phyloP scores from a whole-genome alignment of 208 protist species.

The Strigomonas culicis region DNA sequence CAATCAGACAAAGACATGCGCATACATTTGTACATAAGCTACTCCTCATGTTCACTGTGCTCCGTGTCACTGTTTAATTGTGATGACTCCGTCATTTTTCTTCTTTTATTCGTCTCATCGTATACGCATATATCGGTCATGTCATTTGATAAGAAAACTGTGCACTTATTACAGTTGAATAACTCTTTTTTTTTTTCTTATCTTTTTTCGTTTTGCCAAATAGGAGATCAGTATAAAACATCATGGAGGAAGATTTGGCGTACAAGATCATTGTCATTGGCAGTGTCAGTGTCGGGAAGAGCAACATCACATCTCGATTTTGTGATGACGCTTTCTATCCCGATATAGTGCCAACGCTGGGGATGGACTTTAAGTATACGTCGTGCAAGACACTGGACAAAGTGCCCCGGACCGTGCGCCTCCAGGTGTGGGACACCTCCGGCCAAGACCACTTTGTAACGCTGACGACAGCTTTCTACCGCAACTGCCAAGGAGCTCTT shows the following conservation, averaged over 20 bases:
- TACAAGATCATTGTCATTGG: slow-evolving; percentile 93
- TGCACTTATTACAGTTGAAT: too few species aligned
- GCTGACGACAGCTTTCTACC: slow-evolving; percentile 91
- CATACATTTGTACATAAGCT: too few species aligned
- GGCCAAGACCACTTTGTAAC: slow-evolving; percentile 89
- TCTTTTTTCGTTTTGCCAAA: slow-evolving; percentile 1
- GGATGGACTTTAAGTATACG: slow-evolving; percentile 88
- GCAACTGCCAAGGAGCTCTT: slow-evolving; percentile 88
- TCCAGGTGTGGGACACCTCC: slow-evolving; percentile 91
- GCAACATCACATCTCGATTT: slow-evolving; percentile 85
- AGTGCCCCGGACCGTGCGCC: slow-evolving; percentile 37
- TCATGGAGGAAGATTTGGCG: slow-evolving; percentile 67
- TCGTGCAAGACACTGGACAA: slow-evolving; percentile 71
- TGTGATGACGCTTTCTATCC: slow-evolving; percentile 83
- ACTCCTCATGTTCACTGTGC: background rate
- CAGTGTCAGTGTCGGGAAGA: slow-evolving; percentile 90
- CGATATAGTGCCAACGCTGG: slow-evolving; percentile 78
- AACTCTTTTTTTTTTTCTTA: slow-evolving; percentile 2
- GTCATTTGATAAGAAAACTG: too few species aligned
- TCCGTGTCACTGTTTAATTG: background rate
- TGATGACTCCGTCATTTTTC: slow-evolving; percentile 15
- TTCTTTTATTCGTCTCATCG: slow-evolving; percentile 7
- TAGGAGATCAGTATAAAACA: slow-evolving; percentile 3
- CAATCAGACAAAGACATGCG: background rate
- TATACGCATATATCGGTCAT: too few species aligned